Conservation (phyloP, 129 eudicot species). For the Dittrichia graveolens region DNA sequence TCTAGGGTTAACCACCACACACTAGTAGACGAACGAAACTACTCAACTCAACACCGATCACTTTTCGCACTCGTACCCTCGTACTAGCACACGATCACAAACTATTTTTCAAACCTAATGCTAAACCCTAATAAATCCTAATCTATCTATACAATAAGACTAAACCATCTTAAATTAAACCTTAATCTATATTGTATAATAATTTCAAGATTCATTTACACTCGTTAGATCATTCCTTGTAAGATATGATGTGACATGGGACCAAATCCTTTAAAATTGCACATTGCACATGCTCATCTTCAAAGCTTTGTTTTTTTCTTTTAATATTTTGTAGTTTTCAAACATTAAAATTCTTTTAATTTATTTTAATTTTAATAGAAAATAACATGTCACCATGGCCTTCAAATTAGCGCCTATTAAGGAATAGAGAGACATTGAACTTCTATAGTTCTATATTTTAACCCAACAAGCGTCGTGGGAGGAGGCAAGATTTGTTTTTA, state of each 20-base stretch:
- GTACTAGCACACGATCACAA: no score
- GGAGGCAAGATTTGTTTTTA: background rate
- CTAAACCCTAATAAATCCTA: no score
- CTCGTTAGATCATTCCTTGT: conserved; percentile 11
- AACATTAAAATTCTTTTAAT: background rate
- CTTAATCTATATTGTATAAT: no score
- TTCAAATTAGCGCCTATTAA: conserved; percentile 17
- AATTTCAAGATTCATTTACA: background rate
- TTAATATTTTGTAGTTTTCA: background rate
- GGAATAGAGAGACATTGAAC: background rate
- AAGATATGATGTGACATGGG: conserved; percentile 5
- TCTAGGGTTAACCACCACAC: no score
- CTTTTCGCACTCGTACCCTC: no score
- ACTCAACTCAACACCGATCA: no score
- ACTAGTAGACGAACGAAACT: no score
- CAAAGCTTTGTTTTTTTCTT: background rate
- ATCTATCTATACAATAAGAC: no score
- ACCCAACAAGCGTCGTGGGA: background rate
- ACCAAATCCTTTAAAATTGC: conserved; percentile 9
- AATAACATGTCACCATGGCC: conserved; percentile 19
- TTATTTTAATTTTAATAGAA: background rate
- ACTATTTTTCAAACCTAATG: no score
- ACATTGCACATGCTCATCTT: conserved; percentile 29
- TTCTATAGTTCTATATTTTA: background rate
- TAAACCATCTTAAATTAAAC: no score